Conservation (phyloP, 805 yeast genomes). For the Zygosaccharomyces gambellarensis region DNA sequence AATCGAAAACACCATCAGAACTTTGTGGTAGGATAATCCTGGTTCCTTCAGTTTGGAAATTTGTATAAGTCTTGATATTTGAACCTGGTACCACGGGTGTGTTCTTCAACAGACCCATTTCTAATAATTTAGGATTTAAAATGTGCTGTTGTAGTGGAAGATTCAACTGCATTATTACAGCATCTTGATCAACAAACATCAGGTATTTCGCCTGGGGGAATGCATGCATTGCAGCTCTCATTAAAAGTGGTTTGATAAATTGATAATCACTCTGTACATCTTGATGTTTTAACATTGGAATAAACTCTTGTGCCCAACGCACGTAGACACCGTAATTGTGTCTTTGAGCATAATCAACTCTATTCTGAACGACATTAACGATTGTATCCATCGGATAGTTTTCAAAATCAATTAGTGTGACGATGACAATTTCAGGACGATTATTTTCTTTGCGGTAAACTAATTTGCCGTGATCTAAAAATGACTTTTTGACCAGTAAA, state of each 20-base stretch:
- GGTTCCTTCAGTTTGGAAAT: slow-evolving; percentile 49
- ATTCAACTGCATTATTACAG: slow-evolving; percentile 67
- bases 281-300: slow-evolving; percentile 51
- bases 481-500: slow-evolving; percentile 47
- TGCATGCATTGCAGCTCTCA: slow-evolving; percentile 88
- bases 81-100: slow-evolving; percentile 52
- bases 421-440: slow-evolving; percentile 64
- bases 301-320: slow-evolving; percentile 80
- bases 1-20: slow-evolving; percentile 49
- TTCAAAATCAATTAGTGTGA: slow-evolving; percentile 74
- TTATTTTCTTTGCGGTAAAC: slow-evolving; percentile 34
- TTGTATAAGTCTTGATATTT: slow-evolving; percentile 52
- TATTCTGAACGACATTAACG: slow-evolving; percentile 70
- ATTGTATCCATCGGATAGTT: slow-evolving; percentile 55
- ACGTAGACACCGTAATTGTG: slow-evolving; percentile 80
- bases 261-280: slow-evolving; percentile 30
- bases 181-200: slow-evolving; percentile 80
- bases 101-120: slow-evolving; percentile 59
- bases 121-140: slow-evolving; percentile 55
- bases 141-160: slow-evolving; percentile 58
- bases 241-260: slow-evolving; percentile 26
- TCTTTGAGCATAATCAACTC: slow-evolving; percentile 80
- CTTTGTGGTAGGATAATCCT: slow-evolving; percentile 68
- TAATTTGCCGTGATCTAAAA: slow-evolving; percentile 61
- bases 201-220: slow-evolving; percentile 89